Percentiles rank a stretch among this genome's conserved stretches.
These are phyloP conservation scores for Akanthomyces dipterigenus DNA, from an alignment of 2,329 filamentous ascomycete genomes.

Conservation along the genomic window DNA sequence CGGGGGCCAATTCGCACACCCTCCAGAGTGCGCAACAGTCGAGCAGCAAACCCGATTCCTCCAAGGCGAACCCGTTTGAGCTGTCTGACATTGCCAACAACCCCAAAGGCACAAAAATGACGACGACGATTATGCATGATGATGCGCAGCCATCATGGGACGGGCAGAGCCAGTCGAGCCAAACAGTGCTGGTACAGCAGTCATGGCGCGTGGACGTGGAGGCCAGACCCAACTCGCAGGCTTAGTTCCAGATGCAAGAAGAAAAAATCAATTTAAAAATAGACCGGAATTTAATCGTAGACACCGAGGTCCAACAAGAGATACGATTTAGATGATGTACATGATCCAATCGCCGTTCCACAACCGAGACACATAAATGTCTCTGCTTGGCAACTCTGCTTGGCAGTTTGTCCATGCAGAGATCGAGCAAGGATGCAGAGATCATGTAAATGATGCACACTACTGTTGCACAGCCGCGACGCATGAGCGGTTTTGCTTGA, in stretches of 20 bases:
- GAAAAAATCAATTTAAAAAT: not conserved
- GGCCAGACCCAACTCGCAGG: not conserved
- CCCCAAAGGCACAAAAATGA: not conserved
- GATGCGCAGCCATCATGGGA: slow-evolving; percentile 3
- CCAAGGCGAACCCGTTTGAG: not conserved
- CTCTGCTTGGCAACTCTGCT: not conserved
- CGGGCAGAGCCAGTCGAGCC: slow-evolving; percentile 10
- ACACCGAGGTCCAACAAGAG: too few relatives aligned
- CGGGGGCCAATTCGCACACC: not conserved
- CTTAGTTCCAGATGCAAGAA: not conserved
- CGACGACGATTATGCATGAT: not conserved
- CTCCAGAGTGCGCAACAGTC: not conserved
- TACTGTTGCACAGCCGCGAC: too few relatives aligned
- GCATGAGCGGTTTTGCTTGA: not conserved
- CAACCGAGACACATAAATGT: not conserved
- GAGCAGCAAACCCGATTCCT: not conserved
- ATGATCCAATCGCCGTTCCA: not conserved
- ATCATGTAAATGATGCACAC: too few relatives aligned
- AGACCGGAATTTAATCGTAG: too few relatives aligned
- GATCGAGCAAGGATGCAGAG: not conserved
- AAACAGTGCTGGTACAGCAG: slow-evolving; percentile 11
- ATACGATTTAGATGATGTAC: not conserved
- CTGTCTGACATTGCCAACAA: not conserved
- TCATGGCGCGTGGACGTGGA: slow-evolving; percentile 9
- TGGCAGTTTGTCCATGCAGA: not conserved